Base-by-base conservation (phyloP, 2,329 filamentous ascomycete genomes). In the Immersiporthe knoxdaviesiana region DNA sequence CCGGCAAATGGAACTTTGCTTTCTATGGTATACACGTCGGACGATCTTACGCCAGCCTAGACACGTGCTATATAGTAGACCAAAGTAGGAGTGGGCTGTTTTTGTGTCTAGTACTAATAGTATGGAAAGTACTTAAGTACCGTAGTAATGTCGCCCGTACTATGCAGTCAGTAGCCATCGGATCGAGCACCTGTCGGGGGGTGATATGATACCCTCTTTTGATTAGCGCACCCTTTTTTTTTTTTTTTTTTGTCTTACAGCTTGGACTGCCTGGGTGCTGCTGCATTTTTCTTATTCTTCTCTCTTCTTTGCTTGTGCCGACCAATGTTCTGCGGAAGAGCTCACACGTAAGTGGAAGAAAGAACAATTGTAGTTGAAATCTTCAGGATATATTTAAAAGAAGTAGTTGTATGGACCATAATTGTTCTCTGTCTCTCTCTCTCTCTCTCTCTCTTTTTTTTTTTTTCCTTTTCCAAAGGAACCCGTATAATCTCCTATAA, bases 131-230 rank as follows among this genome's bases (percentile, higher is more conserved):
- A n/a, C 18, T 21, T 21, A n/a, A n/a, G 44, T 47, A 47, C 44
- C 44, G 18, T 21, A 47, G 44, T 47, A n/a, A 18, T 47, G 11
- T n/a, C 6, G 8, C n/a, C n/a, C n/a, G 35, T 35, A 35, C 35
- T 8, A 35, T 35, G n/a, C n/a, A 35, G 35, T 35, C 44, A n/a
- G 21, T 8, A 30, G 11, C 41, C 61, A 63, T 63, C 61, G 61
- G 61, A 63, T 63, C 61, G 16, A 63, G 61, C 61, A 63, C 61
- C 61, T 14, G 61, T 2, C 60, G 6, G 10, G 27, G 35, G 35
- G 35, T 4, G n/a, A 10, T 44, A 18, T 12, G n/a, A 27, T 11
- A 30, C 21, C 24, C n/a, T 3, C 39, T 37, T 32, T 24, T 5
- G 2, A 44, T 16, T n/a, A 44, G n/a, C 59, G 32, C 30, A 30